phyloP scores from a whole-genome alignment of 306 rosid genomes.

The Quercus suber region DNA sequence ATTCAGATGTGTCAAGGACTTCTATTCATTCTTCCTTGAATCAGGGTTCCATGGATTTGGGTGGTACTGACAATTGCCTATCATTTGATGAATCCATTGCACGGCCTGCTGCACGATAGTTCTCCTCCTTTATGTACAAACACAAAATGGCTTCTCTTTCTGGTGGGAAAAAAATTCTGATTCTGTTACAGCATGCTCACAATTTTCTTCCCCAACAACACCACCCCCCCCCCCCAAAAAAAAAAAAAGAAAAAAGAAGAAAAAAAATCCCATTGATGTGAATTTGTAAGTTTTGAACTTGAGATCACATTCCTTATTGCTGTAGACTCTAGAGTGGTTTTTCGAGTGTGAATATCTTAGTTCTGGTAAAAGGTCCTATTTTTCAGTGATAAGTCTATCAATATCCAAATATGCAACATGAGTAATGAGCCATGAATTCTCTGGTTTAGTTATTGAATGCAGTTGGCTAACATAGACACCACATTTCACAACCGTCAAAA shows the following conservation, averaged over 20 bases:
- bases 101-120: slow-evolving; percentile 75
- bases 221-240: too few relatives aligned
- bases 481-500: too few relatives aligned
- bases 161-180: neutral
- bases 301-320: neutral
- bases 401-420: neutral
- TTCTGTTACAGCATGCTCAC: neutral
- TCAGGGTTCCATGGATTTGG: slow-evolving; percentile 60
- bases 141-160: neutral
- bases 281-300: neutral
- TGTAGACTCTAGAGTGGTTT: neutral
- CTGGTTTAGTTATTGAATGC: neutral
- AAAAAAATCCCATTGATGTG: too few relatives aligned
- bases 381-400: neutral
- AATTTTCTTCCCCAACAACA: neutral
- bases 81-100: slow-evolving; percentile 74
- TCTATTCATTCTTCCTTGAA: slow-evolving; percentile 71
- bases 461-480: neutral
- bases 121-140: neutral
- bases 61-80: slow-evolving; percentile 59
- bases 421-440: neutral
- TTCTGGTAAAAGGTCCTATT: neutral
- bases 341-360: neutral
- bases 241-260: too few relatives aligned
- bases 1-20: slow-evolving; percentile 68